Conservation (phyloP, 139 green algal species). For the Chlorella sp. region DNA sequence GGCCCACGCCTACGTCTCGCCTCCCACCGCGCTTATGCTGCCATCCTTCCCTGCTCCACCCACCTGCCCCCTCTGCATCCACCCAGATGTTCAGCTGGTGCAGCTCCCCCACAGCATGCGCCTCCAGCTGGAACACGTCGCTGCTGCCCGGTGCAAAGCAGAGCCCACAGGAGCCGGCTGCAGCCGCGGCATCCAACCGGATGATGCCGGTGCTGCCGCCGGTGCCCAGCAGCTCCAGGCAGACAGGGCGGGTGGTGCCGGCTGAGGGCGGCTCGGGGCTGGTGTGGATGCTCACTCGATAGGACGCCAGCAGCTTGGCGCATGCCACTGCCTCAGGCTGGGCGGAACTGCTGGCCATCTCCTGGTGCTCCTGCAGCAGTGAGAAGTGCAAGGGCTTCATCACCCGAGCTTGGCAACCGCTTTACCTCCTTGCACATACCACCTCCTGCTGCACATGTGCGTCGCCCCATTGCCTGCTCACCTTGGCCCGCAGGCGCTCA, state of each 20-base stretch:
- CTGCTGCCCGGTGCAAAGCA: neutral
- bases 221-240: conserved; percentile 15
- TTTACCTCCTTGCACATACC: neutral
- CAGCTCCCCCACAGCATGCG: conserved; percentile 43
- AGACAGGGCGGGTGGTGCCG: conserved; percentile 25
- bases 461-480: neutral
- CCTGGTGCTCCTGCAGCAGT: neutral
- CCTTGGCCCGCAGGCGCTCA: conserved; percentile 21
- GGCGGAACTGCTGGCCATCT: neutral
- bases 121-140: conserved; percentile 49
- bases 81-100: conserved; percentile 41
- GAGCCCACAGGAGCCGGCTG: no score
- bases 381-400: neutral
- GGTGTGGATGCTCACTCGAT: conserved; percentile 18
- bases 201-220: neutral
- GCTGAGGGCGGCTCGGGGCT: conserved; percentile 11
- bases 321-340: neutral
- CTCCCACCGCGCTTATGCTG: no score
- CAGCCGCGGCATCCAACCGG: neutral
- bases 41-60: neutral
- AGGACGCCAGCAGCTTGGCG: neutral
- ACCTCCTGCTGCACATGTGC: no score
- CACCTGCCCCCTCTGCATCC: neutral
- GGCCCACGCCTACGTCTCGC: no score
- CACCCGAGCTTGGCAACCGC: no score